Conservation (phyloP, 495 filamentous ascomycete genomes). For the Penicilliopsis zonata region DNA sequence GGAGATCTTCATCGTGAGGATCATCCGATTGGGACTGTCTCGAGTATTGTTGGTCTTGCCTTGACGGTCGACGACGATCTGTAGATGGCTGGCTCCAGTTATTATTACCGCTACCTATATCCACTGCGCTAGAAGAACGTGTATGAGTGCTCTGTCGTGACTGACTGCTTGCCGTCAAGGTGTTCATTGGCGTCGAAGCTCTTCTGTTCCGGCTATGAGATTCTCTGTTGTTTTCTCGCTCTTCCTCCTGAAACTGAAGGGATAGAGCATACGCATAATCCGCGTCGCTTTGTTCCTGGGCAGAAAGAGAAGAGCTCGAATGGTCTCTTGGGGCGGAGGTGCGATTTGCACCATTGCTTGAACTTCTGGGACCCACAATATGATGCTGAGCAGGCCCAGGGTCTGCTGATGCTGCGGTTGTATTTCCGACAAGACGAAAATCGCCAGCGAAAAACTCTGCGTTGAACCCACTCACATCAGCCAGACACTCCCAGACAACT, state of each 20-base stretch:
- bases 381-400: constrained; percentile 3
- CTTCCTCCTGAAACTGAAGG: constrained; percentile 35
- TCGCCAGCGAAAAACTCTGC: constrained; percentile 83
- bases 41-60: constrained; percentile 6
- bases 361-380: constrained; percentile 16
- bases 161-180: background rate
- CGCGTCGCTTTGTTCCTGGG: constrained; percentile 36
- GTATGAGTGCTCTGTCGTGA: constrained; percentile 2
- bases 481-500: constrained; percentile 89
- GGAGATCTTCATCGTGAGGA: constrained; percentile 52
- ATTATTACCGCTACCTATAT: constrained; percentile 1
- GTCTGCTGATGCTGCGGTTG: constrained; percentile 11
- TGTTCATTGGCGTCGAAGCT: constrained; percentile 5
- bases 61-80: constrained; percentile 1
- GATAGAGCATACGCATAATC: constrained; percentile 36
- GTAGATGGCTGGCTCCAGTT: constrained; percentile 2
- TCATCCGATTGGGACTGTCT: constrained; percentile 13
- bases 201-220: constrained; percentile 3
- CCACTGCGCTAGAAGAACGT: constrained; percentile 8
- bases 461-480: constrained; percentile 74
- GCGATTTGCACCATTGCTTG: constrained; percentile 10
- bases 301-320: constrained; percentile 9
- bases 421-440: constrained; percentile 68
- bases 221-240: constrained; percentile 11
- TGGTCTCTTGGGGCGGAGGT: constrained; percentile 4